Conservation (phyloP, 306 rosid species). For the Calophaca sinica region DNA sequence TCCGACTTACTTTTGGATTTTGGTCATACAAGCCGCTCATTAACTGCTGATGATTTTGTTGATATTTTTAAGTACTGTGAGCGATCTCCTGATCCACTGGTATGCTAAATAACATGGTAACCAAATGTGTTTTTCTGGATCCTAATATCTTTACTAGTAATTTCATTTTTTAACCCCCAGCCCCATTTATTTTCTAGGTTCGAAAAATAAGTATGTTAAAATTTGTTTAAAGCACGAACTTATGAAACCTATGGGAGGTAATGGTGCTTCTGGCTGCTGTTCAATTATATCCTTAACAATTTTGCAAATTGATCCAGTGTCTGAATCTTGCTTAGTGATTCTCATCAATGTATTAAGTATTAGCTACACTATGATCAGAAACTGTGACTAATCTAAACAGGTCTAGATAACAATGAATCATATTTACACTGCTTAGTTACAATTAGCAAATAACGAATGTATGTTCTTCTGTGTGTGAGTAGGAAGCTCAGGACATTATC, state of each 20-base stretch:
- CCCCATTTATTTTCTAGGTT: too few species aligned
- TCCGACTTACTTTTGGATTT: conserved; percentile 67
- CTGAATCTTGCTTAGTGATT: too few species aligned
- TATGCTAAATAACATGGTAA: conserved; percentile 49
- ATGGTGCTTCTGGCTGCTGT: too few species aligned
- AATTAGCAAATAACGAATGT: not conserved
- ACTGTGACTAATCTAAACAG: conserved; percentile 2
- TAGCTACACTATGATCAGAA: conserved; percentile 22
- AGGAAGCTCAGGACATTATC: conserved; percentile 20
- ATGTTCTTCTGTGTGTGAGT: conserved; percentile 26
- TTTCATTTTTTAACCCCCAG: too few species aligned
- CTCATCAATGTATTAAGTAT: too few species aligned
- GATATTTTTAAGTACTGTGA: conserved; percentile 71
- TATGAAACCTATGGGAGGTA: too few species aligned
- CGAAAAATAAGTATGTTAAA: too few species aligned
- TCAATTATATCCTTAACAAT: too few species aligned
- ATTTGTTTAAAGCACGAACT: too few species aligned
- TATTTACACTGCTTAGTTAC: conserved; percentile 18
- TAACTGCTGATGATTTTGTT: conserved; percentile 66
- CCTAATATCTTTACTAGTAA: too few species aligned
- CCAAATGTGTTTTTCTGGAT: conserved; percentile 4
- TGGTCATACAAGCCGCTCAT: conserved; percentile 55
- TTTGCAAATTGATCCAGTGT: too few species aligned
- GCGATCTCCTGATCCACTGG: conserved; percentile 80
- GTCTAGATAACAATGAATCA: conserved; percentile 16